phyloP scores from a whole-genome alignment of 1,139 yeast genomes.

The Blastobotrys arbuscula region DNA sequence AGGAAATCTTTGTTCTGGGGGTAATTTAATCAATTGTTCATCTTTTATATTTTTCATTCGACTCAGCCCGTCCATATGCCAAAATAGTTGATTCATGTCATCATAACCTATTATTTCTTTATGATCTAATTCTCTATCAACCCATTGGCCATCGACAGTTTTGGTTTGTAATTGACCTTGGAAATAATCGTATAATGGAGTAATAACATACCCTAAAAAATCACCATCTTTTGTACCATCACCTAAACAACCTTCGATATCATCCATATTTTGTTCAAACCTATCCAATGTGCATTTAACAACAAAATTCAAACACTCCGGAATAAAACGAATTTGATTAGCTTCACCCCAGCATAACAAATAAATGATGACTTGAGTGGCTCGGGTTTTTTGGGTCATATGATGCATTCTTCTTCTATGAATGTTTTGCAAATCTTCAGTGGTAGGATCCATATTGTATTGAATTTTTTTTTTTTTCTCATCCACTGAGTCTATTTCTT shows the following conservation, averaged over 20 bases:
- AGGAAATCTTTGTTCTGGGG: constrained; percentile 43
- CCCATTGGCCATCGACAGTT: constrained; percentile 35
- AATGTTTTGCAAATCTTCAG: constrained; percentile 18
- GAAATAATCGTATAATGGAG: constrained; percentile 65
- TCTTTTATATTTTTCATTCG: constrained; percentile 43
- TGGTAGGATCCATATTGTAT: not conserved
- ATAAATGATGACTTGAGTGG: constrained; percentile 63
- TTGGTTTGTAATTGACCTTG: constrained; percentile 31
- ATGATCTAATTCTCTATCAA: constrained; percentile 60
- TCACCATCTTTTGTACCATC: constrained; percentile 20
- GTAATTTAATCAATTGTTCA: constrained; percentile 40
- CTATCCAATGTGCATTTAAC: constrained; percentile 73
- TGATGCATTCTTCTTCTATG: constrained; percentile 61
- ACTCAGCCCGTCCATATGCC: constrained; percentile 64
- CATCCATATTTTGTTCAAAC: constrained; percentile 35
- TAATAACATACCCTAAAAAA: constrained; percentile 62
- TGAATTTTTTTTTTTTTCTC: not conserved
- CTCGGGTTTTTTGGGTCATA: constrained; percentile 48
- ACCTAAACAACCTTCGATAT: not conserved
- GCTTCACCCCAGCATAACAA: constrained; percentile 88
- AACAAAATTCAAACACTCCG: constrained; percentile 78
- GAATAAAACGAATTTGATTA: constrained; percentile 73
- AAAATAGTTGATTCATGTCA: constrained; percentile 77
- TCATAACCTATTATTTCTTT: constrained; percentile 72
- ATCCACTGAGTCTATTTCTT: not conserved